Base-by-base conservation (phyloP, 2,329 filamentous ascomycete species). In the Hymenoscyphus fraxineus region DNA sequence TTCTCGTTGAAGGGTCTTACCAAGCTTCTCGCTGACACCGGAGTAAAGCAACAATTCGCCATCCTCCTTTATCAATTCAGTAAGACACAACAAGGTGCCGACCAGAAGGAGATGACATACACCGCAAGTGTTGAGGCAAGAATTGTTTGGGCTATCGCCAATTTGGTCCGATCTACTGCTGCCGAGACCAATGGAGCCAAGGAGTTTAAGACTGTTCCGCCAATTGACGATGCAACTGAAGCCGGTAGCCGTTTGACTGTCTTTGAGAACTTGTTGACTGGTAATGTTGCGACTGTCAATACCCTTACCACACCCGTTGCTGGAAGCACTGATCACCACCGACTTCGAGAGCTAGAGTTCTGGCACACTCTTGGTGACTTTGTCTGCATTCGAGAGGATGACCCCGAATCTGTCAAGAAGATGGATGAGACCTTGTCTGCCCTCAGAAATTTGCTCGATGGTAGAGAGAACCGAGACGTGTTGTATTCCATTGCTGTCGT, bases 401-500 rank as follows among this genome's bases (percentile, higher is more conserved):
- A 87, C 44, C 80, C 83, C 58, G 78, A 78, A 39, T 79, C 83
- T 6, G 79, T 78, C 64, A 85, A 82, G 70, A 81, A 83, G 62
- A 85, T 92, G 41, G 88, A 93, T 61, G 83, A 87, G 32, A 84
- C 86, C 1, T 79, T 97, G 38, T 77, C 77, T 4, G 82, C 83
- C 60, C 85, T 92, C 76, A 87, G 92, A 39, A 83, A 83, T 63
- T 81, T 94, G 27, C 82, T 97, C 13, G 90, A 92, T 70, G 89
- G 89, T 58, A 85, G 89, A 31, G 93, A 97, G 78, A 95, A 94
- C 72, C 87, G 93, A 61, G 93, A 97, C 75, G 89, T 97, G 19
- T 85, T 97, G 64, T 97, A 97, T 77, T 95, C 91, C 0, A 89
- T 97, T 69, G 91, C 91, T 9, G 86, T 96, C 63, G 87, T 90